Evolutionary conservation across 768 basidiomycete species (phyloP).

Genomic region (Sporobolomyces pararoseus): DNA sequence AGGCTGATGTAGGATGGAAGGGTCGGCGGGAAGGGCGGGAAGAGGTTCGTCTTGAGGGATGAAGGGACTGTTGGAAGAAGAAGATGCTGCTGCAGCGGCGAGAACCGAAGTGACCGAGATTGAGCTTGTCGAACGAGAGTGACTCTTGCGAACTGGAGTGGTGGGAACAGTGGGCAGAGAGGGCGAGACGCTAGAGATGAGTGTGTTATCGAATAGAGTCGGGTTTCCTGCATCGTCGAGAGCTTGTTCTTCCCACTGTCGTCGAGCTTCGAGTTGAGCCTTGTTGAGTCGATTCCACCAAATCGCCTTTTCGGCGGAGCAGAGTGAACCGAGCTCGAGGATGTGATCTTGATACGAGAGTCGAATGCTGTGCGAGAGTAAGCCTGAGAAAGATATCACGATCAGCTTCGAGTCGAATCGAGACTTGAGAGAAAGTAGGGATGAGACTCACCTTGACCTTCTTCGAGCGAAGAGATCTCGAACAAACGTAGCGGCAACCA

Average conservation of each 20-base stretch:
- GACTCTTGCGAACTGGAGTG: slow-evolving; percentile 14
- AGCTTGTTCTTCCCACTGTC: slow-evolving; percentile 21
- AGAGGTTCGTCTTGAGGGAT: slow-evolving; percentile 20
- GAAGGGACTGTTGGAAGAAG: slow-evolving; percentile 2
- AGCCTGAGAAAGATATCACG: slow-evolving; percentile 53
- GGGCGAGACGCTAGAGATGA: slow-evolving; percentile 61
- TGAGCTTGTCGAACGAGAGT: slow-evolving; percentile 22
- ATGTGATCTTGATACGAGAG: slow-evolving; percentile 65
- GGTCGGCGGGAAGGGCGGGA: background rate
- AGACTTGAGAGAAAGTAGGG: background rate
- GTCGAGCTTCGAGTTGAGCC: slow-evolving; percentile 48
- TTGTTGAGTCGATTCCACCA: slow-evolving; percentile 72
- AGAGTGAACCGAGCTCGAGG: slow-evolving; percentile 82
- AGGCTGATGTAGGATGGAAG: background rate
- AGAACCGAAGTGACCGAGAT: slow-evolving; percentile 14
- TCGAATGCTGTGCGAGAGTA: slow-evolving; percentile 76
- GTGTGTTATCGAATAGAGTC: slow-evolving; percentile 60
- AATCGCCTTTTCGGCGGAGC: slow-evolving; percentile 75
- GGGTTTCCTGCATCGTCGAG: slow-evolving; percentile 39
- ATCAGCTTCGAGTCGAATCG: background rate
- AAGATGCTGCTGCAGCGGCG: background rate
- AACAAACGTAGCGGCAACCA: slow-evolving; percentile 79
- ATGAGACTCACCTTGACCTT: slow-evolving; percentile 67
- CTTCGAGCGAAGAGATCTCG: slow-evolving; percentile 64
- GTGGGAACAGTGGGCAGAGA: slow-evolving; percentile 43